Percentiles rank a stretch among this genome's conserved stretches.
Evolutionary conservation across 106 monocot genomes (phyloP).

Genomic region (Apostasia ramifera): DNA sequence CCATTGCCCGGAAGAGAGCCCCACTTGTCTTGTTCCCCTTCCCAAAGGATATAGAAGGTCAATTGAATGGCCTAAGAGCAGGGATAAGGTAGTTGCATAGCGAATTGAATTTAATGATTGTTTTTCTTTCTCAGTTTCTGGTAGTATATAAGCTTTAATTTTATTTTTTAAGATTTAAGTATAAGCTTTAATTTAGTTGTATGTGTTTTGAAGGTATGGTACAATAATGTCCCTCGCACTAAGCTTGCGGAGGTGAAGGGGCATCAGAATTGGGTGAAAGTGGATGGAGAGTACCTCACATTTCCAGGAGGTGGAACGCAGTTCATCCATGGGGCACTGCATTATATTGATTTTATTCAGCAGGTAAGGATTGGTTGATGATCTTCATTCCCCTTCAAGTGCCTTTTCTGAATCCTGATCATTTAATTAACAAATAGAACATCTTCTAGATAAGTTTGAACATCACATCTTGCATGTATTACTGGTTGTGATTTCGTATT

Average conservation of each 20-base stretch:
- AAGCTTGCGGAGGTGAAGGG: constrained; percentile 96
- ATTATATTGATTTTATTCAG: constrained; percentile 92
- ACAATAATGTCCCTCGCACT: constrained; percentile 79
- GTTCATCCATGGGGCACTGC: constrained; percentile 93
- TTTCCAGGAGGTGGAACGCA: constrained; percentile 97
- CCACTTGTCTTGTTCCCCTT: constrained; percentile 71
- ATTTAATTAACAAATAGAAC: too few relatives aligned
- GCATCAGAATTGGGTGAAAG: constrained; percentile 96
- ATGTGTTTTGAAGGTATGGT: constrained; percentile 62
- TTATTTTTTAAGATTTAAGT: not conserved
- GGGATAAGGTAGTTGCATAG: constrained; percentile 51
- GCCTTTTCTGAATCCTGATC: too few relatives aligned
- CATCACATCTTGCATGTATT: too few relatives aligned
- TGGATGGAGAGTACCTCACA: constrained; percentile 68
- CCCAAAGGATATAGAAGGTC: constrained; percentile 59
- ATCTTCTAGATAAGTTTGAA: too few relatives aligned
- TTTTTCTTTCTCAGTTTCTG: not conserved
- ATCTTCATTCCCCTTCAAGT: too few relatives aligned
- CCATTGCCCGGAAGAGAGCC: constrained; percentile 75
- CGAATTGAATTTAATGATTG: not conserved
- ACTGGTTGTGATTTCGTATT: too few relatives aligned
- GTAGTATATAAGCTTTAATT: not conserved
- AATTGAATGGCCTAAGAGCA: constrained; percentile 73
- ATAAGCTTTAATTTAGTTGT: not conserved
- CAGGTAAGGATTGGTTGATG: constrained; percentile 26